A percentile compares a stretch with the other conserved stretches of the same genome.
Evolutionary conservation across 331 rosid genomes (phyloP).

Genomic region (Pyracantha coccinea): DNA sequence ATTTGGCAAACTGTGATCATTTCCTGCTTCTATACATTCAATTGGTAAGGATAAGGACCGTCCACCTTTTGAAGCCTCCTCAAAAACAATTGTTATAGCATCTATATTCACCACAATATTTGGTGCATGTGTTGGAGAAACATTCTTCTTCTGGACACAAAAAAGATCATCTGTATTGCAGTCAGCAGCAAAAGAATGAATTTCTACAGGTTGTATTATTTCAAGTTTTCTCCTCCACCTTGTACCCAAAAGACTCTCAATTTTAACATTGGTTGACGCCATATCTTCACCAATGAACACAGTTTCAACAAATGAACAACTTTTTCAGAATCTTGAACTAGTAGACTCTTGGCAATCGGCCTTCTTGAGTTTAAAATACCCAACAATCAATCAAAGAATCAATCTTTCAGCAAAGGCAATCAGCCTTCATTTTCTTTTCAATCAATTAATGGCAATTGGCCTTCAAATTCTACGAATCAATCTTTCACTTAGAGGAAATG

Average conservation of each 20-base stretch:
- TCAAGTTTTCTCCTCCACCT: constrained; percentile 95
- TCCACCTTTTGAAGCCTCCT: constrained; percentile 59
- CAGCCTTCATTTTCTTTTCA: too few relatives aligned
- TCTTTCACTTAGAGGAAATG: too few relatives aligned
- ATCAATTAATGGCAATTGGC: too few relatives aligned
- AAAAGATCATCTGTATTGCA: constrained; percentile 87
- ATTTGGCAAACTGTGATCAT: constrained; percentile 79
- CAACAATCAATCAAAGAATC: too few relatives aligned
- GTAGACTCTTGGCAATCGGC: too few relatives aligned
- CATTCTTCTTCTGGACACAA: constrained; percentile 88
- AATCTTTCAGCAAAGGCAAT: too few relatives aligned
- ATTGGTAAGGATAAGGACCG: constrained; percentile 58
- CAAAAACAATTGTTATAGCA: constrained; percentile 78
- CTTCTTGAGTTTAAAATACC: too few relatives aligned
- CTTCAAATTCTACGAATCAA: too few relatives aligned
- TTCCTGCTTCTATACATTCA: constrained; percentile 85
- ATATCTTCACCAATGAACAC: too few relatives aligned
- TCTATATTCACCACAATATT: constrained; percentile 77
- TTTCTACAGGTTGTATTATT: constrained; percentile 77
- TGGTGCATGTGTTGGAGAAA: constrained; percentile 70
- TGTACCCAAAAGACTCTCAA: not conserved
- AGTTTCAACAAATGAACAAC: too few relatives aligned
- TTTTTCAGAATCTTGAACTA: too few relatives aligned
- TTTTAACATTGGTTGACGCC: too few relatives aligned
- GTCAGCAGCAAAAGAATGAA: constrained; percentile 76